Evolutionary conservation across 768 basidiomycete genomes (phyloP).

Genomic region (Daedaleopsis sinensis): DNA sequence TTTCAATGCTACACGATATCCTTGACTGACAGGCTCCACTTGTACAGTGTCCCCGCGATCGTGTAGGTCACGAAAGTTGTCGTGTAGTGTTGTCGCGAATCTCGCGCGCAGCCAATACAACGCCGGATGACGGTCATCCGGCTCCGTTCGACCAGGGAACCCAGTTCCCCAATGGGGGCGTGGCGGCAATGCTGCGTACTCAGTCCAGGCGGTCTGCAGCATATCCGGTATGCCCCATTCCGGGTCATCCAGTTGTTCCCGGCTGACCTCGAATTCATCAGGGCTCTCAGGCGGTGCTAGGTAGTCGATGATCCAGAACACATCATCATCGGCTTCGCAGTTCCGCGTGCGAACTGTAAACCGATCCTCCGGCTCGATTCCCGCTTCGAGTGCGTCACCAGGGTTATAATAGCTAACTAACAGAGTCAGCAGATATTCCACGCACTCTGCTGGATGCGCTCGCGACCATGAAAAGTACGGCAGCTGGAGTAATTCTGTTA

Average conservation of each 20-base stretch:
- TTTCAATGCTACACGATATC: background rate
- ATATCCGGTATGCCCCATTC: background rate
- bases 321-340: background rate
- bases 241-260: background rate
- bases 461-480: background rate
- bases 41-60: background rate
- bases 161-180: background rate
- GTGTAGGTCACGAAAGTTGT: no score
- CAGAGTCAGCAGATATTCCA: background rate
- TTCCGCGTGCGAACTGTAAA: background rate
- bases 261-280: background rate
- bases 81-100: background rate
- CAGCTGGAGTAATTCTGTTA: no score
- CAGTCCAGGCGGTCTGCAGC: background rate
- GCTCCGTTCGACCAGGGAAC: background rate
- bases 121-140: background rate
- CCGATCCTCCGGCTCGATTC: background rate
- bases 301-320: background rate
- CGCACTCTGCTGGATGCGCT: background rate
- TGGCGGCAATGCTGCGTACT: background rate
- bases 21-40: background rate
- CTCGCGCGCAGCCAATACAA: slow-evolving; percentile 1
- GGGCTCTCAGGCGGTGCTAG: background rate
- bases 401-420: background rate
- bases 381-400: background rate